Percentiles rank a stretch among this genome's conserved stretches.
Conservation (phyloP, 257 asterid species). For the Scutellaria galericulata region DNA sequence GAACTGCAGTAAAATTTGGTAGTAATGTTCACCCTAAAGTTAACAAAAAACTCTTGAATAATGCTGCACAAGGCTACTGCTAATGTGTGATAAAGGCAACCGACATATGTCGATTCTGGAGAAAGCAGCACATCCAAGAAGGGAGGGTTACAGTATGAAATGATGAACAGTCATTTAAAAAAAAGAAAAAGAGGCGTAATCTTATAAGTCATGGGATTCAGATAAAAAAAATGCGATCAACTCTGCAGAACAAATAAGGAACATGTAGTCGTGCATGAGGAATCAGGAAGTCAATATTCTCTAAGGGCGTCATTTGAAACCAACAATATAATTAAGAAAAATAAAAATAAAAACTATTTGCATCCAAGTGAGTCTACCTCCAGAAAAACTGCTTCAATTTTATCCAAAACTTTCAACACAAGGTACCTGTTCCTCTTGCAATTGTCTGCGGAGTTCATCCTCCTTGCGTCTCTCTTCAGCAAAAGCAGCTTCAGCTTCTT, state of each 20-base stretch:
- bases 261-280: neutral
- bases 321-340: conserved; percentile 3
- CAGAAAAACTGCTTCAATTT: conserved; percentile 14
- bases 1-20: neutral
- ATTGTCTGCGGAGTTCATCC: conserved; percentile 65
- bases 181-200: conserved; percentile 17
- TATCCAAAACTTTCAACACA: conserved; percentile 18
- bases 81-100: conserved; percentile 1
- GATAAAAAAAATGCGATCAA: conserved; percentile 3
- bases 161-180: conserved; percentile 3
- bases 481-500: conserved; percentile 94
- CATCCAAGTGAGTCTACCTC: neutral
- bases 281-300: neutral
- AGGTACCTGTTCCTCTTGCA: conserved; percentile 74
- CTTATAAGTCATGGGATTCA: neutral
- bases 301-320: neutral
- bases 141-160: neutral
- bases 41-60: neutral
- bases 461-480: conserved; percentile 80
- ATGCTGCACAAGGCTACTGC: neutral
- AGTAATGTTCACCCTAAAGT: neutral
- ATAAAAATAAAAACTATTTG: neutral
- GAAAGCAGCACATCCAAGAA: neutral
- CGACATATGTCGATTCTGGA: neutral
- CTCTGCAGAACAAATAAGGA: neutral